Percentiles rank a stretch among this genome's conserved stretches.
Conservation (phyloP, 352 stramenopile genomes). For the Phytopythium oedochilum region DNA sequence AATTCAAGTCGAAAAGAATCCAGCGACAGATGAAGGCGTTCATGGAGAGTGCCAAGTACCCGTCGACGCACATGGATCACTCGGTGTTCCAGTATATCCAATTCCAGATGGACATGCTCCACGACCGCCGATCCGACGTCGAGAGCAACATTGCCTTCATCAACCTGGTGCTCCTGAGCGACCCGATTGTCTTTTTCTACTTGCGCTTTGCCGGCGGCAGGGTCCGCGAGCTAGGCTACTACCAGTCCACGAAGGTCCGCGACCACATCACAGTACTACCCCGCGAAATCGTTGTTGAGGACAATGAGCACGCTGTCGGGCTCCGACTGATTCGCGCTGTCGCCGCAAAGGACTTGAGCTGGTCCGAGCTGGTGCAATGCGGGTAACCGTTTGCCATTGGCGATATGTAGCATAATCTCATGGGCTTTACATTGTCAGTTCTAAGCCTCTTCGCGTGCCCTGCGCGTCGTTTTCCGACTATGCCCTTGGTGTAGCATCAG, state of each 20-base stretch:
- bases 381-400: not conserved
- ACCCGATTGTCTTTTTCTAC: conserved; percentile 29
- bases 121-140: conserved; percentile 15
- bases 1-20: not conserved
- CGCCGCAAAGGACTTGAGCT: conserved; percentile 11
- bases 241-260: conserved; percentile 17
- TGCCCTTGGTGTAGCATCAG: too few relatives aligned
- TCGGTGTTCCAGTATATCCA: conserved; percentile 17
- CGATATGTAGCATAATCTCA: too few relatives aligned
- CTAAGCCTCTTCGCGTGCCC: too few relatives aligned
- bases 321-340: conserved; percentile 17
- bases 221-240: conserved; percentile 7
- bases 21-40: not conserved
- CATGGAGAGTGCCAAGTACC: conserved; percentile 1
- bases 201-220: conserved; percentile 3
- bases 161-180: conserved; percentile 34
- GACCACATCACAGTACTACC: conserved; percentile 18
- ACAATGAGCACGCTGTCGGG: conserved; percentile 20
- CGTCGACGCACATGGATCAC: conserved; percentile 6
- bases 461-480: too few relatives aligned
- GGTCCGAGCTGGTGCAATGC: conserved; percentile 24
- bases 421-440: too few relatives aligned
- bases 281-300: conserved; percentile 13
- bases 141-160: conserved; percentile 29
- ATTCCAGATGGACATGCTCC: conserved; percentile 21